Evolutionary conservation across 2,329 filamentous ascomycete species (phyloP).

Genomic region (Penicillium brasilianum): DNA sequence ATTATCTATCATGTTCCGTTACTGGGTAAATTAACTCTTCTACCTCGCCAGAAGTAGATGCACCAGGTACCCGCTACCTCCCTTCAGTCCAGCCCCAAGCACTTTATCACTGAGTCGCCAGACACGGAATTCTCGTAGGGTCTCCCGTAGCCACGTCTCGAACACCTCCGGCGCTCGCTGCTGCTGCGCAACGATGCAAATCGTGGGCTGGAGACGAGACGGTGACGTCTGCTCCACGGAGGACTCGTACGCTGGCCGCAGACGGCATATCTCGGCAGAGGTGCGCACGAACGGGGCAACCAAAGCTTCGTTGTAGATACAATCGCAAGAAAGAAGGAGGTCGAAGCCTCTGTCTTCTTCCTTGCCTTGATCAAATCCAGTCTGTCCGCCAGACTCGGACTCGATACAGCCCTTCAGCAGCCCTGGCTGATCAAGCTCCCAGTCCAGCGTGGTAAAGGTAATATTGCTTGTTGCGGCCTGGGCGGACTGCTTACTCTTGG

Average conservation of each 20-base stretch:
- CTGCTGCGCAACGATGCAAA: conserved; percentile 88
- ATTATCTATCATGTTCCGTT: neutral
- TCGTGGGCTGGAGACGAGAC: conserved; percentile 52
- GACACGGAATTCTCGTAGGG: conserved; percentile 68
- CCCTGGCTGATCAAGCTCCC: conserved; percentile 66
- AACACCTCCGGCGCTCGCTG: conserved; percentile 85
- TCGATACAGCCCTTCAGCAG: conserved; percentile 45
- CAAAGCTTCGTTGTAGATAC: conserved; percentile 90
- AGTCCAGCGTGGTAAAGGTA: conserved; percentile 72
- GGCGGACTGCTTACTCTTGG: conserved; percentile 11
- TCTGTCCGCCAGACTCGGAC: neutral
- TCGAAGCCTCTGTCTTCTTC: conserved; percentile 62
- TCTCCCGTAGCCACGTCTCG: conserved; percentile 75
- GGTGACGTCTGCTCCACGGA: conserved; percentile 20
- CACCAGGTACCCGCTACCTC: conserved; percentile 76
- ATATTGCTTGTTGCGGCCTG: conserved; percentile 49
- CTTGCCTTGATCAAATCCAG: conserved; percentile 24
- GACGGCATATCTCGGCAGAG: conserved; percentile 73
- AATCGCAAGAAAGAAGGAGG: conserved; percentile 83
- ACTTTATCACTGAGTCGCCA: conserved; percentile 75
- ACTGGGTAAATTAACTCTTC: neutral
- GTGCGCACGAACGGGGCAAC: conserved; percentile 81
- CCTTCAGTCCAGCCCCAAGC: conserved; percentile 63
- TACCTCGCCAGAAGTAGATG: conserved; percentile 72
- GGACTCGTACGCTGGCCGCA: conserved; percentile 51